These are phyloP conservation scores for Puya raimondii DNA, from an alignment of 176 grass and related monocot genomes.

Conservation along the genomic window DNA sequence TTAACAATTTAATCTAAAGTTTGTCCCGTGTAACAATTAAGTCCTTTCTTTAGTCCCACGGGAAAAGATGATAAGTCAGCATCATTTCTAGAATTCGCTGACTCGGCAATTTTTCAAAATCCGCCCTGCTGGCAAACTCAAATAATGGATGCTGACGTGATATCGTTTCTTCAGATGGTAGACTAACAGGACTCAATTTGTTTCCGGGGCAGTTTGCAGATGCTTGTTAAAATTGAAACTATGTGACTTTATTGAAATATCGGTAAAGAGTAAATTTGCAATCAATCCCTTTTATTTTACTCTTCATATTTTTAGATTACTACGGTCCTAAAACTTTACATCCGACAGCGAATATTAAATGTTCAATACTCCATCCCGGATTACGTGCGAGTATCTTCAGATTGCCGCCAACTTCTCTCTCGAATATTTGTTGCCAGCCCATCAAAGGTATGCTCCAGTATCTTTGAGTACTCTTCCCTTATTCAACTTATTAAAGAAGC, in stretches of 20 bases:
- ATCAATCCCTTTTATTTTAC: background rate
- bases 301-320: background rate
- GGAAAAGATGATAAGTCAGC: background rate
- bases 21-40: too few species aligned
- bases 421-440: slow-evolving; percentile 88
- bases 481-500: background rate
- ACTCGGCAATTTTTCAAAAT: too few species aligned
- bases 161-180: too few species aligned
- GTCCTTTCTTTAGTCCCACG: too few species aligned
- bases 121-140: too few species aligned
- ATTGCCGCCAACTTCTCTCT: slow-evolving; percentile 71
- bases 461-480: background rate
- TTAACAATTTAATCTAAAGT: too few species aligned
- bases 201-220: too few species aligned
- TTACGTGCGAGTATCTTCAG: slow-evolving; percentile 67
- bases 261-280: too few species aligned
- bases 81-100: background rate
- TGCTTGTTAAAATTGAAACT: too few species aligned
- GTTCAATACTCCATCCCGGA: slow-evolving; percentile 81
- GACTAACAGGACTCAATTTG: too few species aligned
- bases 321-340: background rate
- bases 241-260: too few species aligned
- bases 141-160: too few species aligned
- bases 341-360: slow-evolving; percentile 73
- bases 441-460: slow-evolving; percentile 50